phyloP scores from a whole-genome alignment of 176 grass and related monocot genomes.

The Bonia amplexicaulis region DNA sequence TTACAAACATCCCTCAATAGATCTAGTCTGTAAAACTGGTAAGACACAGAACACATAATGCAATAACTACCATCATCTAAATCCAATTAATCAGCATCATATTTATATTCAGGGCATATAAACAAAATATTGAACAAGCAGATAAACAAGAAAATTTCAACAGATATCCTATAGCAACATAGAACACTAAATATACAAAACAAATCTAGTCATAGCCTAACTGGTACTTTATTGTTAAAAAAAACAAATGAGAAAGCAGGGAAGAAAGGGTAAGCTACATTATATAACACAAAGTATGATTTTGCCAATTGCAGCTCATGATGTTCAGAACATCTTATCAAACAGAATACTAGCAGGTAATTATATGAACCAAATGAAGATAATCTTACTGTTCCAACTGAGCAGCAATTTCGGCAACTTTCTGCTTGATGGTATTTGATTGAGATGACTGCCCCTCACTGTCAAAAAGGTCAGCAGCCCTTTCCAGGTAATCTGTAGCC shows the following conservation, averaged over 20 bases:
- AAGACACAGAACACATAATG: background rate
- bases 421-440: slow-evolving; percentile 79
- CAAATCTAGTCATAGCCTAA: background rate
- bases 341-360: background rate
- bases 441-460: slow-evolving; percentile 82
- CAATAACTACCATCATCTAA: background rate
- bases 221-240: background rate
- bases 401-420: slow-evolving; percentile 88
- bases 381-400: slow-evolving; percentile 96
- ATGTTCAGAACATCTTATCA: background rate
- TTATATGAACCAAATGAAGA: background rate
- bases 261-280: background rate
- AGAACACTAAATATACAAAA: background rate
- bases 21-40: background rate
- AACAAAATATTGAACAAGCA: background rate
- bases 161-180: background rate
- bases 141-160: background rate
- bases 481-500: slow-evolving; percentile 80
- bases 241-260: background rate
- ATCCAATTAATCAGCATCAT: slow-evolving; percentile 1
- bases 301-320: background rate
- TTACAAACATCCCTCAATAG: background rate
- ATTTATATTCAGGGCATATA: background rate
- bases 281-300: background rate
- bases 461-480: slow-evolving; percentile 84